Evolutionary conservation across 345 rosid species (phyloP).

Genomic region (Microcos paniculata): DNA sequence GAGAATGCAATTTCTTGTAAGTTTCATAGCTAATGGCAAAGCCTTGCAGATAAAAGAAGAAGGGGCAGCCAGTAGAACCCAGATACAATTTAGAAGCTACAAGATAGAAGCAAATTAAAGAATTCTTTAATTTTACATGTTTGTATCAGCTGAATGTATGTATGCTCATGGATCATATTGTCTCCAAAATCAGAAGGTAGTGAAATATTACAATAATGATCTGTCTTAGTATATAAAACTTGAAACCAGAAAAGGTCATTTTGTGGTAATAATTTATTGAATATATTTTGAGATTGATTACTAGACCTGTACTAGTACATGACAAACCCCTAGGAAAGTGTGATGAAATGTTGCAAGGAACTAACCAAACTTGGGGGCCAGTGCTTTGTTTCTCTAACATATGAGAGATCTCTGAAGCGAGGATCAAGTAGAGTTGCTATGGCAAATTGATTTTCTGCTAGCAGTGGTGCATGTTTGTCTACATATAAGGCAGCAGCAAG

Average conservation of each 20-base stretch:
- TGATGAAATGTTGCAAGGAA: slow-evolving; percentile 54
- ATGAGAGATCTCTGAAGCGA: slow-evolving; percentile 50
- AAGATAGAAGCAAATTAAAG: not conserved
- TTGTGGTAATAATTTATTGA: not conserved
- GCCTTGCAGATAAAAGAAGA: not conserved
- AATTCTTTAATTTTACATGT: not conserved
- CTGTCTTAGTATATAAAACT: not conserved
- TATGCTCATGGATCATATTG: not conserved
- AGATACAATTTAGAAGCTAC: not conserved
- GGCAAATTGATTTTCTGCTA: slow-evolving; percentile 61
- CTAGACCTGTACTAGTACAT: not conserved
- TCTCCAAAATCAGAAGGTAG: not conserved
- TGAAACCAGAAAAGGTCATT: not conserved
- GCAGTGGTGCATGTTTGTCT: slow-evolving; percentile 57
- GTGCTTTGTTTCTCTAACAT: slow-evolving; percentile 56
- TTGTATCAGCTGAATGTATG: not conserved
- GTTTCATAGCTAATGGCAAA: not conserved
- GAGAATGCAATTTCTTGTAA: not conserved
- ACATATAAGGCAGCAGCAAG: slow-evolving; percentile 58
- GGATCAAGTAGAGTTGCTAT: slow-evolving; percentile 64
- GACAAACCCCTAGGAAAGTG: slow-evolving; percentile 33
- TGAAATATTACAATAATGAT: not conserved
- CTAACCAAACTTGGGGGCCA: slow-evolving; percentile 75
- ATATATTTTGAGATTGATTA: not conserved
- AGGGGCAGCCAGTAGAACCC: not conserved